phyloP scores from a whole-genome alignment of 2,329 filamentous ascomycete genomes.

The Diaporthe citrichinensis region DNA sequence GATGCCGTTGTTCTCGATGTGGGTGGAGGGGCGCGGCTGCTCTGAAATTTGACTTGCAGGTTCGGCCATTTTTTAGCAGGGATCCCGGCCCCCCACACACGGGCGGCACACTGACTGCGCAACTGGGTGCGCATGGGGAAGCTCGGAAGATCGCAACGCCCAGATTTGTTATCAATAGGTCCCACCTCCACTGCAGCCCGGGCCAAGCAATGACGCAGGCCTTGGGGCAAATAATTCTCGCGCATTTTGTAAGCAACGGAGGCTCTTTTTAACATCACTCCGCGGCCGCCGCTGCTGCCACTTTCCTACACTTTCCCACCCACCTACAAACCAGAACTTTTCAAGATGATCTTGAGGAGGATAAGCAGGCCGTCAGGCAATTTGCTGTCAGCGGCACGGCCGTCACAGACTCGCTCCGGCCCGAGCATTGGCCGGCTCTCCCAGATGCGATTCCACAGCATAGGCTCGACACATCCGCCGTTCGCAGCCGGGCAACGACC shows the following conservation, averaged over 20 bases:
- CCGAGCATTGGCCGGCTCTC: constrained; percentile 45
- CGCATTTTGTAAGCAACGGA: constrained; percentile 33
- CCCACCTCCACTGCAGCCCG: constrained; percentile 16
- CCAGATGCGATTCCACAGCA: constrained; percentile 48
- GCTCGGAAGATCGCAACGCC: constrained; percentile 23
- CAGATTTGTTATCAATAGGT: constrained; percentile 20
- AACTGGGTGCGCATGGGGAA: constrained; percentile 30
- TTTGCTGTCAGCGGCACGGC: constrained; percentile 41
- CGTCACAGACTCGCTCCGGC: constrained; percentile 38
- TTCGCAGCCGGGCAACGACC: constrained; percentile 47
- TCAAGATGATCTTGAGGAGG: constrained; percentile 35
- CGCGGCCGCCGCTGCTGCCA: background rate
- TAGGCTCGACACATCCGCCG: constrained; percentile 45
- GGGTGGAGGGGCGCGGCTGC: constrained; percentile 17
- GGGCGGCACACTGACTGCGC: background rate
- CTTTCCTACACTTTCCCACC: background rate
- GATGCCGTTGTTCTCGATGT: constrained; percentile 3
- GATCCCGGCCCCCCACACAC: constrained; percentile 17
- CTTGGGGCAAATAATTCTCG: constrained; percentile 37
- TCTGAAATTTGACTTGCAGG: constrained; percentile 31
- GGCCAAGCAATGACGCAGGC: constrained; percentile 38
- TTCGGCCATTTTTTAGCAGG: constrained; percentile 28
- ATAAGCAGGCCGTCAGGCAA: constrained; percentile 28
- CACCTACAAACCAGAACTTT: constrained; percentile 7
- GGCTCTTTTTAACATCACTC: constrained; percentile 5